Conservation (phyloP, 805 yeast genomes). For the Candida maltosa region DNA sequence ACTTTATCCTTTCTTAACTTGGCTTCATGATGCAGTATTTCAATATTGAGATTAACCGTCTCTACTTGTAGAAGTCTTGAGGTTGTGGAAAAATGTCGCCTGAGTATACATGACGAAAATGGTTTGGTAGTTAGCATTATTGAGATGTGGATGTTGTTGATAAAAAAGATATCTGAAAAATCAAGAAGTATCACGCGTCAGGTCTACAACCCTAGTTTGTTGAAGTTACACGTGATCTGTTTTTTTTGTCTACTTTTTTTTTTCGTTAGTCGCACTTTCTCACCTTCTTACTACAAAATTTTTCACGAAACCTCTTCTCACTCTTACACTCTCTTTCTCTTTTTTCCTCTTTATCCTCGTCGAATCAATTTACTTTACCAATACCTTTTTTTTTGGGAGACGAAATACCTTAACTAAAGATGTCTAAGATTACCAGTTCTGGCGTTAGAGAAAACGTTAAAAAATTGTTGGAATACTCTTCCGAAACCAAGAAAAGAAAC, state of each 20-base stretch:
- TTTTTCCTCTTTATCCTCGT: slow-evolving; percentile 43
- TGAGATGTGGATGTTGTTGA: too few relatives aligned
- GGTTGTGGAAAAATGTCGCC: too few relatives aligned
- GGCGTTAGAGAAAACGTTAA: slow-evolving; percentile 97
- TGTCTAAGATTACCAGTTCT: slow-evolving; percentile 88
- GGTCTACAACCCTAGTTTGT: not conserved
- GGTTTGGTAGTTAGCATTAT: too few relatives aligned
- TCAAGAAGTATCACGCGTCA: not conserved
- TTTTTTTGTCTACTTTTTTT: not conserved
- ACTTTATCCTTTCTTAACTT: not conserved
- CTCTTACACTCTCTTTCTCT: slow-evolving; percentile 1
- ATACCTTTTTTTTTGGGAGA: slow-evolving; percentile 76
- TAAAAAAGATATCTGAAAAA: too few relatives aligned
- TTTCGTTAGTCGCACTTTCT: not conserved
- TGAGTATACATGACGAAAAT: too few relatives aligned
- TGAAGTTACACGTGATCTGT: not conserved
- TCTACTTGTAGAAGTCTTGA: too few relatives aligned
- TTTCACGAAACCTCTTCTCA: slow-evolving; percentile 4
- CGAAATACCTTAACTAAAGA: slow-evolving; percentile 45
- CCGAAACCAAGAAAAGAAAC: slow-evolving; percentile 99
- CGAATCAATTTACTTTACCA: slow-evolving; percentile 51
- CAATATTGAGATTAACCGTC: too few relatives aligned
- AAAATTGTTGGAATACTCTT: slow-evolving; percentile 84
- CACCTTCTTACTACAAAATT: not conserved
- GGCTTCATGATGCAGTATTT: too few relatives aligned